Base-by-base conservation (phyloP, 495 filamentous ascomycete genomes). In the Lepidopterella palustris region DNA sequence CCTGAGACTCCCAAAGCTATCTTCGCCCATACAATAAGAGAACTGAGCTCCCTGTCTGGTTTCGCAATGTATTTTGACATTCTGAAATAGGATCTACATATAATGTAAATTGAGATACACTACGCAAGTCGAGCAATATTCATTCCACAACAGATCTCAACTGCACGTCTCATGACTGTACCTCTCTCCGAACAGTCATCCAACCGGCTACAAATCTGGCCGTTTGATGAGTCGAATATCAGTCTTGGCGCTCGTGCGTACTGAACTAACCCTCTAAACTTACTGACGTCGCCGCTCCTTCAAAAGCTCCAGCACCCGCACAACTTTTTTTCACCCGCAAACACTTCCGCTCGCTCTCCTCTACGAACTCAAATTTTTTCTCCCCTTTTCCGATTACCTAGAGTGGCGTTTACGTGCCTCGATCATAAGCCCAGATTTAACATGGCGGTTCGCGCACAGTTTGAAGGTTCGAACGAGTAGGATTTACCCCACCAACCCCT, bases 391-490 rank as follows among this genome's bases (percentile, higher is more conserved):
- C 5, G 13, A 9, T n/a, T 42, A 42, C 35, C 35, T 42, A 42
- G 35, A 10, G 3, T 18, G 13, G 13, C 35, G 10, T 42, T 3
- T 42, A 4, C 35, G 13, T 42, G 13, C 10, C 35, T 18, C 35
- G 35, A 42, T 6, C 2, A 42, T 42, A 11, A 11, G 35, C 13
- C 2, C 13, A 15, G 18, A 50, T 24, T 24, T 27, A 72, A 64
- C 72, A 76, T 76, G 72, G 72, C 73, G 11, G 73, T 76, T 48
- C 72, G 73, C 57, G 73, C 72, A 60, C 61, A 93, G 78, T 98
- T 97, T 72, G 93, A 97, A 77, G 97, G 96, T 78, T 96, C 90
- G 63, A 97, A 97, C 80, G 93, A 97, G 93, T 97, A 74, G 71
- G 83, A 52, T 68, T 8, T 71, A 67, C 53, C 65, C 65, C 64